Base-by-base conservation (phyloP, 305 asterid species). In the Salvia sclarea region DNA sequence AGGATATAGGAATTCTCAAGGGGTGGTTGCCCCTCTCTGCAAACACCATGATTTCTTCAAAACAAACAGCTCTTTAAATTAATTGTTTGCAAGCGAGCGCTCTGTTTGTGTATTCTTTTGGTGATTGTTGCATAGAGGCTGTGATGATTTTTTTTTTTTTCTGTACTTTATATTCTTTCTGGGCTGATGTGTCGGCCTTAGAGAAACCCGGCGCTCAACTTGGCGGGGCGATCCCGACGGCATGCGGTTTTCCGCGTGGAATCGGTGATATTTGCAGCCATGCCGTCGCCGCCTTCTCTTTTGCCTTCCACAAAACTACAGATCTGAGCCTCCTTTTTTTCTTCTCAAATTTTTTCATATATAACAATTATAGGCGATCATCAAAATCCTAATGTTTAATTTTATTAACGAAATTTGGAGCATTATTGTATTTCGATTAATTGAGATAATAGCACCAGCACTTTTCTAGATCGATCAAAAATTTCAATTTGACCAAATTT, bases 181-280 rank as follows among this genome's bases (percentile, higher is more conserved):
- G 74, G n/a, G 77, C 68, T 69, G 62, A 50, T 49, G 53, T 10
- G 56, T 35, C 12, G 28, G 65, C 30, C 48, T n/a, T 40, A 4
- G 61, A 43, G 54, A 55, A 38, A 70, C 24, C 43, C 69, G 64
- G 49, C 71, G 64, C 69, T 78, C 67, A 75, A 72, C 81, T 77
- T 82, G 85, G 81, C 70, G 35, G 56, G 78, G 80, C 71, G 48
- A 66, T 53, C 69, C 76, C 61, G 79, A 60, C 65, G 75, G 75
- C 31, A 2, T 49, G 14, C 30, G n/a, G 1, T 50, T 48, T 48
- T 48, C 5, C 25, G 14, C 33, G 5, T 8, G 9, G n/a, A 6
- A 3, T 0, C 58, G 58, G 33, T 22, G 58, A 20, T 52, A 1
- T 10, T 52, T 22, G 58, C 58, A 52, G 33, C 58, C 58, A 52